Evolutionary conservation across 495 filamentous ascomycete species (phyloP).

Genomic region (Hyaloscypha finlandica): DNA sequence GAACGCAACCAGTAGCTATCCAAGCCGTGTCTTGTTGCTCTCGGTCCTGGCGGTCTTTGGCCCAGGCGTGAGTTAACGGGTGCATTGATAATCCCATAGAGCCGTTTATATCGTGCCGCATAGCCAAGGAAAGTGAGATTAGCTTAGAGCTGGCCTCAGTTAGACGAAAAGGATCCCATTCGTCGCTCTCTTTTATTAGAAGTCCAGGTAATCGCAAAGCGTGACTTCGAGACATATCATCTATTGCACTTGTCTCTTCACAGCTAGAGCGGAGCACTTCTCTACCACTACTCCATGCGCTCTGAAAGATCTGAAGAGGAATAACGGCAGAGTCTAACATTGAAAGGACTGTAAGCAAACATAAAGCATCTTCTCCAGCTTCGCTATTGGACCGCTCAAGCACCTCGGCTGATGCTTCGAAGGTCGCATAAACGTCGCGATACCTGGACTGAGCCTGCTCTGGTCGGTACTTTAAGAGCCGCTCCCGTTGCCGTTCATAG

Average conservation of each 20-base stretch:
- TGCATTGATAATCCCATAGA: constrained; percentile 27
- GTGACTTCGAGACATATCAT: constrained; percentile 17
- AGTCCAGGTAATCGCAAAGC: constrained; percentile 30
- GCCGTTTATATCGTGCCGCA: constrained; percentile 12
- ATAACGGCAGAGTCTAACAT: constrained; percentile 39
- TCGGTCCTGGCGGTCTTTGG: constrained; percentile 16
- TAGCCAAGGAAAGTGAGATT: constrained; percentile 29
- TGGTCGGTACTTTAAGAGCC: constrained; percentile 10
- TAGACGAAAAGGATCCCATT: constrained; percentile 34
- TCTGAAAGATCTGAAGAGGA: constrained; percentile 34
- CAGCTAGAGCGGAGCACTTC: not conserved
- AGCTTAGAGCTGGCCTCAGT: constrained; percentile 28
- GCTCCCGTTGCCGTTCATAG: constrained; percentile 22
- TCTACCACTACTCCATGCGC: constrained; percentile 19
- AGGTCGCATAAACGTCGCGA: constrained; percentile 27
- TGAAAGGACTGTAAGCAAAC: constrained; percentile 42
- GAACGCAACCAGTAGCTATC: constrained; percentile 22
- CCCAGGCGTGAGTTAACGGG: constrained; percentile 22
- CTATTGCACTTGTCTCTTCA: constrained; percentile 2
- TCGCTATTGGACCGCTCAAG: constrained; percentile 27
- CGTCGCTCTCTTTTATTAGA: constrained; percentile 10
- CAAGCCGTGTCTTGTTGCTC: constrained; percentile 14
- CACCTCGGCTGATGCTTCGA: constrained; percentile 20
- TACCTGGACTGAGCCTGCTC: constrained; percentile 24
- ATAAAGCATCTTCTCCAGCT: constrained; percentile 36